Evolutionary conservation across 2,329 filamentous ascomycete species (phyloP), one percentile per base, ranked within the genome.

Genomic region (Dactylellina parvicollis): DNA sequence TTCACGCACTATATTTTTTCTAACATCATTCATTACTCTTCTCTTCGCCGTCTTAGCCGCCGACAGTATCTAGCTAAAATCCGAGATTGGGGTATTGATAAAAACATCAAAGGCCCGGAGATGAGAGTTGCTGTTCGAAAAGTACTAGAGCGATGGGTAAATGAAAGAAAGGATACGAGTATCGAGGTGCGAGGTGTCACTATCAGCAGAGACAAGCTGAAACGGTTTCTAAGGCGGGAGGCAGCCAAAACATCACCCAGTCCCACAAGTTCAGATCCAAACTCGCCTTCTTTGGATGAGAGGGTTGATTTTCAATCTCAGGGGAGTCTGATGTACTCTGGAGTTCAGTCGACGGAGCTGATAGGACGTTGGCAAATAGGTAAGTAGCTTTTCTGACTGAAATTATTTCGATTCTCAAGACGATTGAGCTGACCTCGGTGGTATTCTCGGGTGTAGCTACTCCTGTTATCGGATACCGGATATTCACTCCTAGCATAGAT

Each of bases 31-130:
- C 20, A 5, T 50, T 7, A 14, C 46, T 16, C 22, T 28, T 7
- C 22, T 14, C 16, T 50, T 30, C n/a, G 12, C 14, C 30, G 20
- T 18, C 3, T 9, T 16, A 59, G 55, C 24, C 55, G 55, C 16
- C 55, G 38, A 3, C 38, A 46, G 18, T 59, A 59, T 34, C 26
- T 59, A 5, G 28, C 24, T 1, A 59, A 47, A 26, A 59, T 59
- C 12, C n/a, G 55, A 22, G 55, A 59, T n/a, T 59, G 55, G 55
- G 18, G 36, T 22, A 47, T 59, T 9, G 55, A 47, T 16, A 59
- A 59, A 34, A 59, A 59, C 12, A 32, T 59, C n/a, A 59, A 59
- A 26, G 3, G 24, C 10, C 4, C 14, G 1, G 55, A 59, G 16
- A 59, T 59, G 55, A 46, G 24, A 34, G 24, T 36, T 24, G 55